Evolutionary conservation across 768 basidiomycete genomes (phyloP), one percentile per base, ranked within the genome.

Genomic region (Cyclocybe cylindracea): DNA sequence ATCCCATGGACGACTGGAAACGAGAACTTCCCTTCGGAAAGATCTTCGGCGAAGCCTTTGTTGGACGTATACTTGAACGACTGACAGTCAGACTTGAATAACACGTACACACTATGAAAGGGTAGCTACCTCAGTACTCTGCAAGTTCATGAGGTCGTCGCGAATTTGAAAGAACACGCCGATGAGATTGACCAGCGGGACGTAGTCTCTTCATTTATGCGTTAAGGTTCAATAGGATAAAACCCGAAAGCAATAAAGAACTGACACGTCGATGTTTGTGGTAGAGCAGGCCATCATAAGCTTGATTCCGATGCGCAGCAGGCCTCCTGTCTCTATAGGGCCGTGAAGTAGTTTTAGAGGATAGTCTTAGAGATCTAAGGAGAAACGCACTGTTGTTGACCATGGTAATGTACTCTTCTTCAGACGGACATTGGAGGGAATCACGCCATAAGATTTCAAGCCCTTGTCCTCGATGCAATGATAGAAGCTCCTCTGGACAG

Each of bases 121-220:
- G 0, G 11, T 39, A 14, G 73, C 19, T 60, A 93, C 94, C 77
- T 94, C 84, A 13, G 81, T 79, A 43, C 90, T 92, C 62, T 95
- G 87, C 19, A 98, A 72, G 61, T 98, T 98, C 90, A 96, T 93
- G 41, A 94, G 89, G 66, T 98, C 96, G 60, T 98, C 96, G n/a
- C 94, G 75, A 59, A 98, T 95, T 66, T 98, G 96, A 68, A 94
- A 97, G 61, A 85, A 89, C n/a, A 97, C 83, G 2, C 95, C 93
- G 54, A 98, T 89, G 8, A 97, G 80, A 66, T 97, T 97, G 55
- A 96, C 91, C 2, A 98, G 78, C 0, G 94, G 93, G 1, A 96
- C 85, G 57, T 92, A 97, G 67, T 98, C 85, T 8, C 92, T 97
- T 53, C 11, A 10, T 24, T 8, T 29, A 6, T 10, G 43, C 44